These are phyloP conservation scores for Pseudogymnoascus sp. DNA, from an alignment of 2,329 filamentous ascomycete genomes.

Conservation along the genomic window DNA sequence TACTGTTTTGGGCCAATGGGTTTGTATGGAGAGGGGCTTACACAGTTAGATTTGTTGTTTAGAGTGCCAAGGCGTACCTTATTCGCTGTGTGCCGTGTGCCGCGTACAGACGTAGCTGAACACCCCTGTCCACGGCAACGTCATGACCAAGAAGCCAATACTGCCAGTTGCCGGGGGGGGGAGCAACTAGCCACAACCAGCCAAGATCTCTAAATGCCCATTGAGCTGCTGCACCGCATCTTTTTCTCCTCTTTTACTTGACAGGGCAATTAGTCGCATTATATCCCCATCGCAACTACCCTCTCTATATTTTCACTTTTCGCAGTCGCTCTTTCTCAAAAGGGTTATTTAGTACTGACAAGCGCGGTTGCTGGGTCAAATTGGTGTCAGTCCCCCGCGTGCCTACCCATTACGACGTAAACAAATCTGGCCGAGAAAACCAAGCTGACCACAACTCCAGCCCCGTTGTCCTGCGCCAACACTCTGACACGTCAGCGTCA, in stretches of 20 bases:
- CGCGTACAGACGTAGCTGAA: not conserved
- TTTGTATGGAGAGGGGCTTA: not conserved
- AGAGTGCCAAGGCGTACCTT: conserved; percentile 6
- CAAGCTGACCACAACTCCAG: not conserved
- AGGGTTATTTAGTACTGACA: not conserved
- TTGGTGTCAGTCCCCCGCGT: not conserved
- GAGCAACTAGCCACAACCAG: not conserved
- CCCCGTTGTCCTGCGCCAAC: not conserved
- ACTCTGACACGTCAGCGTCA: not conserved
- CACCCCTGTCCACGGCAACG: not conserved
- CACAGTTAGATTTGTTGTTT: not conserved
- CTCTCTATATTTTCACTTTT: not conserved
- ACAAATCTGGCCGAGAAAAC: not conserved
- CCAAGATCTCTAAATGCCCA: not conserved
- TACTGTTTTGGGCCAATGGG: not conserved
- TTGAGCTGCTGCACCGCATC: not conserved
- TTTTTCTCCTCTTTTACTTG: not conserved
- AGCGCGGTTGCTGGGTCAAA: not conserved
- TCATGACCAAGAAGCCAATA: not conserved
- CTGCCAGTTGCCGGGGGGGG: not conserved
- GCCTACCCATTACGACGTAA: not conserved
- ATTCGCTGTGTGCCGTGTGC: conserved; percentile 1
- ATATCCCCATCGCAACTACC: not conserved
- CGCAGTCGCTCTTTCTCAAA: not conserved
- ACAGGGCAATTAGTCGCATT: not conserved